Percentiles rank a stretch among this genome's conserved stretches.
Conservation (phyloP, 1,284 basidiomycete species). For the Neonothopanus nambi region DNA sequence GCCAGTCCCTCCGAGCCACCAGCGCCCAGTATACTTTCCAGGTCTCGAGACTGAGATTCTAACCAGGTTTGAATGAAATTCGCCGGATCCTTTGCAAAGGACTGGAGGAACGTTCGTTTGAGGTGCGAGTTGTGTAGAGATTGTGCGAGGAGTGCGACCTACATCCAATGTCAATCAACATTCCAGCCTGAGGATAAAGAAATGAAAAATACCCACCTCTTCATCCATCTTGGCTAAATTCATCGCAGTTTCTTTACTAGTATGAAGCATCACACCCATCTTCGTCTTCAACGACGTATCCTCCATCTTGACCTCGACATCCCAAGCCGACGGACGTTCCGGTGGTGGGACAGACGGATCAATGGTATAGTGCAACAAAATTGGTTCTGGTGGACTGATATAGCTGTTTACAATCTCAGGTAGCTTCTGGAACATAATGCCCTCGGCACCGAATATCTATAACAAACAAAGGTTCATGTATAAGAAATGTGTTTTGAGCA, state of each 20-base stretch:
- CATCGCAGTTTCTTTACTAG: slow-evolving; percentile 68
- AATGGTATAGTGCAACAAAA: slow-evolving; percentile 80
- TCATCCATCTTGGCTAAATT: slow-evolving; percentile 83
- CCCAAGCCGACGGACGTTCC: slow-evolving; percentile 75
- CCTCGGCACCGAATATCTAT: slow-evolving; percentile 68
- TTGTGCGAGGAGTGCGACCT: slow-evolving; percentile 80
- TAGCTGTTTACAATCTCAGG: slow-evolving; percentile 86
- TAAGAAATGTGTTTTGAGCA: background rate
- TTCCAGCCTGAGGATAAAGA: slow-evolving; percentile 3
- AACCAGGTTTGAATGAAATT: slow-evolving; percentile 89
- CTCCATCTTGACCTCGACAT: slow-evolving; percentile 89
- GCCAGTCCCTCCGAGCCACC: slow-evolving; percentile 81
- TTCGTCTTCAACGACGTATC: slow-evolving; percentile 75
- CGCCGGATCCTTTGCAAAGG: slow-evolving; percentile 80
- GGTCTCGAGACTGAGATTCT: slow-evolving; percentile 86
- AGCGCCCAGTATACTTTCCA: slow-evolving; percentile 88
- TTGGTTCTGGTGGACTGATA: slow-evolving; percentile 78
- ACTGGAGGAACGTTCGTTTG: slow-evolving; percentile 84
- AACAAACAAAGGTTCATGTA: background rate
- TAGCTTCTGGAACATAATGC: slow-evolving; percentile 77
- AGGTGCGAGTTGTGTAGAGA: slow-evolving; percentile 84
- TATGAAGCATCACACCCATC: slow-evolving; percentile 76
- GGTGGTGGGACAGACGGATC: slow-evolving; percentile 59
- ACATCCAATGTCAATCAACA: slow-evolving; percentile 12
- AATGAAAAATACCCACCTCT: slow-evolving; percentile 52